Base-by-base conservation (phyloP, 2,329 filamentous ascomycete species). In the Fusarium sp. region DNA sequence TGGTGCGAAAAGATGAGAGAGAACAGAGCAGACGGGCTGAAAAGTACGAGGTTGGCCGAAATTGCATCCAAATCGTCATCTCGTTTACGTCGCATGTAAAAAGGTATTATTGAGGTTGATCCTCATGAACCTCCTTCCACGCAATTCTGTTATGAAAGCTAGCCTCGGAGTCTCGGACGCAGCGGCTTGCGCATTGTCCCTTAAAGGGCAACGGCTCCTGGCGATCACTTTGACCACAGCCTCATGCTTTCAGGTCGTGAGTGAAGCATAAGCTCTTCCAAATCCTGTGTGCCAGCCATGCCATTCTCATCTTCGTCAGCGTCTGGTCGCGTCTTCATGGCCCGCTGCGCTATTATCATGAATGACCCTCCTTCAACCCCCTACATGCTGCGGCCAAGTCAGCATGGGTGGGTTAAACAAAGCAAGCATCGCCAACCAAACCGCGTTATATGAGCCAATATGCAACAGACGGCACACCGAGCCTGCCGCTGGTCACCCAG, bases 391-490 rank as follows among this genome's bases (percentile, higher is more conserved):
- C 58, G 60, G 66, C 73, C 74, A 75, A 63, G 70, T 74, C 74
- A 72, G 65, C 66, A 53, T 34, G 65, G 74, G 69, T 75, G 72
- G 72, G 73, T 72, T 63, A 67, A 64, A 63, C 52, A 61, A 64
- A 61, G 61, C 48, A 58, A 52, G 46, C 57, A 67, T 74, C 65
- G 22, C 74, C 74, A 75, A 76, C 72, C 69, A 76, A 59, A 53
- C 29, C 40, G 55, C 58, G 37, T 64, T 55, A 48, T 65, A 66
- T 67, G 62, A 67, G 65, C 72, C 57, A 32, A 53, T 60, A 74
- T 75, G 74, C 74, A 71, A 65, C 72, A 59, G 57, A 58, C 63
- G 63, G 74, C 74, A 75, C 74, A 75, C 74, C 74, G 74, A 74
- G 65, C 61, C 61, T 72, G 70, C 61, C 57, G 59, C 63, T 53